Base-by-base conservation (phyloP, 208 protist species). In the Trypanosoma melophagium region DNA sequence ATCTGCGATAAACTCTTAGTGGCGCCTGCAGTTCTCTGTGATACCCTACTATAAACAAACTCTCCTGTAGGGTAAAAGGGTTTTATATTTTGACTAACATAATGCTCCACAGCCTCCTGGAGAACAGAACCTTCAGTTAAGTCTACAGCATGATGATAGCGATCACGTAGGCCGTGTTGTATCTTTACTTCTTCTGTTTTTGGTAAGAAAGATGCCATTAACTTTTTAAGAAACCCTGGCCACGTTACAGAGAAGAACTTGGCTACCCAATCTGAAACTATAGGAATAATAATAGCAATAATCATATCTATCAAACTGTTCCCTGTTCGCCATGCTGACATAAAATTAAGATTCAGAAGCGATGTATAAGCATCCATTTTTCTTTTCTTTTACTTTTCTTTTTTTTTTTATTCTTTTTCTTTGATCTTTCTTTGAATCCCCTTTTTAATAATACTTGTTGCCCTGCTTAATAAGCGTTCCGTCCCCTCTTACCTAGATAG, bases 311-410 rank as follows among this genome's bases (percentile, higher is more conserved):
- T 67, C 16, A 94, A 51, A 66, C 86, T 66, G 64, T 93, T 87
- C n/a, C 87, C 90, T 47, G 90, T 96, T 49, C 87, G 70, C 69
- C 92, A 79, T 51, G 87, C 84, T 62, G 83, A 76, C 90, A 96
- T 96, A 53, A 96, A 90, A 65, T 93, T 93, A 31, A 93, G 79
- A 54, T 93, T 96, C 71, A 96, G 73, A 28, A 96, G 61, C 19
- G 86, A 79, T 47, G 77, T 71, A 49, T 92, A 93, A 44, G 80
- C 76, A 74, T 96, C 87, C 90, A 96, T 96, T 24, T 28, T 79
- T 70, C 47, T 60, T 13, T 44, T 38, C 3, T 12, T 65, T 40
- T 4, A 1, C 9, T 21, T 7, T 8, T 50, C 4, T 64, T 53
- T 28, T n/a, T 19, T 35, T 16, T 24, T 24, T 21, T 21, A 16